These are phyloP conservation scores for Diaporthe sp. DNA, from an alignment of 2,329 filamentous ascomycete genomes.

Conservation along the genomic window DNA sequence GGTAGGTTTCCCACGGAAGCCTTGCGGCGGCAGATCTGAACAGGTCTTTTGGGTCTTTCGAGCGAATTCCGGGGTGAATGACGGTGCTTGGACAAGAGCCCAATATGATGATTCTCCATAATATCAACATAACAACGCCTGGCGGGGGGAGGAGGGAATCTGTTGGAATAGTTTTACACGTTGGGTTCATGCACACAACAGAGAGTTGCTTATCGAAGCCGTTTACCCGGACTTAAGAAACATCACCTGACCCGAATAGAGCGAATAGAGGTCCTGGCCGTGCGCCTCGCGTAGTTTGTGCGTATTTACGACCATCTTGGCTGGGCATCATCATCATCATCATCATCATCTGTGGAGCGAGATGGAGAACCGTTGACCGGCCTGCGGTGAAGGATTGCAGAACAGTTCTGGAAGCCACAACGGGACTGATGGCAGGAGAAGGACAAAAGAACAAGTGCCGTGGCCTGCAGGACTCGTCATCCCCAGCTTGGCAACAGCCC, in stretches of 20 bases:
- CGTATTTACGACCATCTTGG: conserved; percentile 16
- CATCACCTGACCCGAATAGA: not conserved
- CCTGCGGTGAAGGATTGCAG: not conserved
- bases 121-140: conserved; percentile 1
- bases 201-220: not conserved
- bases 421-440: not conserved
- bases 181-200: conserved; percentile 21
- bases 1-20: not conserved
- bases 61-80: not conserved
- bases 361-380: not conserved
- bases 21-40: not conserved
- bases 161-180: not conserved
- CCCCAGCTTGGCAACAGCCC: conserved; percentile 13
- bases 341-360: not conserved
- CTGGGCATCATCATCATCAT: not conserved
- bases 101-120: not conserved
- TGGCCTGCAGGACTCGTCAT: conserved; percentile 8
- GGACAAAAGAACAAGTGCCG: not conserved
- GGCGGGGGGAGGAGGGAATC: not conserved
- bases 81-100: not conserved
- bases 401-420: not conserved
- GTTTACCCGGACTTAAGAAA: conserved; percentile 7
- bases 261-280: not conserved
- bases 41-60: not conserved
- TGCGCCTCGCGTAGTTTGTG: conserved; percentile 11